A percentile compares a stretch with the other conserved stretches of the same genome.
Evolutionary conservation across 768 basidiomycete species (phyloP).

Genomic region (Roridomyces roridus): DNA sequence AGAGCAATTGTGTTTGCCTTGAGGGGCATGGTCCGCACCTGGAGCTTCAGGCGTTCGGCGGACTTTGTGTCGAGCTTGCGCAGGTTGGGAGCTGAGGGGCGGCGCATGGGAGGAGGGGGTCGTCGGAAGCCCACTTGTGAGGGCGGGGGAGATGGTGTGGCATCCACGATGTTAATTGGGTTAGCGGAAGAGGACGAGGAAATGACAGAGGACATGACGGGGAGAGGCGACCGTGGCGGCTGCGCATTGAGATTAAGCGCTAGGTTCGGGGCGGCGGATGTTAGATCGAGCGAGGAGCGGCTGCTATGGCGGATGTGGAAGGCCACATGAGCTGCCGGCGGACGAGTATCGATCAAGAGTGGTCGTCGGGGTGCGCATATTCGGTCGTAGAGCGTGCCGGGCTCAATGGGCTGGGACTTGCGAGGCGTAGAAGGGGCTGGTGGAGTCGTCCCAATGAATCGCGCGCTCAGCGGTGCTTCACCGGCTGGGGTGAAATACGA

Average conservation of each 20-base stretch:
- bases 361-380: constrained; percentile 60
- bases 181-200: constrained; percentile 36
- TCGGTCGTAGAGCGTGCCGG: constrained; percentile 53
- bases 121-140: constrained; percentile 62
- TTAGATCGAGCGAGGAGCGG: constrained; percentile 22
- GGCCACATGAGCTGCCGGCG: constrained; percentile 66
- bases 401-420: constrained; percentile 45
- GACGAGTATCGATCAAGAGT: constrained; percentile 84
- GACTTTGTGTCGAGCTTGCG: constrained; percentile 61
- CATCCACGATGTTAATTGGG: constrained; percentile 42
- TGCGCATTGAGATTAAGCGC: constrained; percentile 8
- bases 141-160: constrained; percentile 70
- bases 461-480: constrained; percentile 32
- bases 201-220: constrained; percentile 60
- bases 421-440: no score
- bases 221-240: constrained; percentile 55
- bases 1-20: constrained; percentile 47
- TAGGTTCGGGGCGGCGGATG: no score
- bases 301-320: constrained; percentile 73
- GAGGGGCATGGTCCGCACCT: constrained; percentile 62
- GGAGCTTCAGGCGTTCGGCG: constrained; percentile 49
- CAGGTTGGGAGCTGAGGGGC: constrained; percentile 69
- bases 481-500: constrained; percentile 24
- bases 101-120: constrained; percentile 56
- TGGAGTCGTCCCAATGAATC: constrained; percentile 32